These are phyloP conservation scores for Saccharomycopsis amapae DNA, from an alignment of 805 yeast genomes.

Conservation along the genomic window DNA sequence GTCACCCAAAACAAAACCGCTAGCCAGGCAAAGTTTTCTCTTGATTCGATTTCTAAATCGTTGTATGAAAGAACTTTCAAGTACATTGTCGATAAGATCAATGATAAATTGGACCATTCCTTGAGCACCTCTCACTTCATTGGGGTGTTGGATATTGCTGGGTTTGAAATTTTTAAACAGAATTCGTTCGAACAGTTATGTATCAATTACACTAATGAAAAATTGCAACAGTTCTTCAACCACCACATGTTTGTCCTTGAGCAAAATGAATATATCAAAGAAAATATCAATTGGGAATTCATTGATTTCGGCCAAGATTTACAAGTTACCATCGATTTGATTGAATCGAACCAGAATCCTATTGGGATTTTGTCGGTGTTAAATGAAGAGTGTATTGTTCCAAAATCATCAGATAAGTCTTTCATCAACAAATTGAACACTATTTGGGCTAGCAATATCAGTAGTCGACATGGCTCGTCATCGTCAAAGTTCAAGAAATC, in stretches of 20 bases:
- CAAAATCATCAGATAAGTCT: slow-evolving; percentile 76
- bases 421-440: slow-evolving; percentile 73
- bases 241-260: slow-evolving; percentile 96
- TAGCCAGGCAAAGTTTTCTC: slow-evolving; percentile 66
- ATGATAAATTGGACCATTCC: slow-evolving; percentile 51
- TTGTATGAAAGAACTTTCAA: slow-evolving; percentile 81
- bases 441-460: slow-evolving; percentile 41
- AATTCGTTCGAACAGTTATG: slow-evolving; percentile 97
- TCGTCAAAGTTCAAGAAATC: slow-evolving; percentile 62
- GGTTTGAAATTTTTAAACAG: slow-evolving; percentile 90
- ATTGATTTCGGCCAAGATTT: slow-evolving; percentile 93
- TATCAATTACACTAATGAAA: slow-evolving; percentile 94
- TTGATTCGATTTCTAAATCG: slow-evolving; percentile 84
- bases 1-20: slow-evolving; percentile 76
- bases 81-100: slow-evolving; percentile 67
- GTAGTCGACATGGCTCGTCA: slow-evolving; percentile 20
- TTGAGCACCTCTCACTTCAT: slow-evolving; percentile 50
- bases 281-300: slow-evolving; percentile 93
- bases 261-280: slow-evolving; percentile 89
- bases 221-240: slow-evolving; percentile 93
- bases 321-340: slow-evolving; percentile 88
- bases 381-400: slow-evolving; percentile 94
- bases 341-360: slow-evolving; percentile 60
- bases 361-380: slow-evolving; percentile 80
- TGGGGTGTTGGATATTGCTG: slow-evolving; percentile 95